Evolutionary conservation across 805 yeast species (phyloP), one percentile per base, ranked within the genome.

Genomic region (Cyberlindnera xishuangbannaensis): DNA sequence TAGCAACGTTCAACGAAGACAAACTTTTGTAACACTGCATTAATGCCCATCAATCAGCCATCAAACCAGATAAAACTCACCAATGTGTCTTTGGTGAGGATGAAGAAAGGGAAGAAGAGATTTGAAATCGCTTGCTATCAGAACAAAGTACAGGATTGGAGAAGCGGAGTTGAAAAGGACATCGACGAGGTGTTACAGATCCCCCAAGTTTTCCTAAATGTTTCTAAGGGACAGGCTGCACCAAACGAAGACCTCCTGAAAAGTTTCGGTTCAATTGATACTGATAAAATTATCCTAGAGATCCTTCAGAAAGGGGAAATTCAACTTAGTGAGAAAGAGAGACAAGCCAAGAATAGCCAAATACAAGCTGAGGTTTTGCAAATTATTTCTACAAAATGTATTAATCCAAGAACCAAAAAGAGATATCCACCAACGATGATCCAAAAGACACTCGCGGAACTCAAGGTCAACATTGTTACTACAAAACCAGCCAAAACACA

Each of bases 111-210:
- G 26, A 86, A 85, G 55, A 84, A 85, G 58, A 67, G 96, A 44
- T 92, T 87, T 49, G 98, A 92, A 59, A 73, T 92, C 28, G 97
- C 97, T 0, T 92, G 98, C 53, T 92, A 92, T 57, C 95, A 85
- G 53, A 92, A 92, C 51, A 92, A 92, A 54, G 96, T 92, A 5
- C 97, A 90, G 56, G 98, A 92, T 57, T 92, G 87, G 76, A 69
- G 97, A 47, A 71, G 74, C 41, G 83, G 82, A 38, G 77, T 84
- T 55, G 98, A 92, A 53, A 90, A 85, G 47, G 96, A 92, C 55
- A 57, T 92, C 7, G 97, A 92, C 61, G 98, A 92, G 54, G 98
- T 92, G 3, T 65, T 92, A 23, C 98, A 92, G 56, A 86, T 92
- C 33, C 95, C 87, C n/a, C 95, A 83, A 56, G 95, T 92, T 2